Percentiles rank a stretch among this genome's conserved stretches.
Evolutionary conservation across 1,284 basidiomycete species (phyloP).

Genomic region (Cryptococcus amylolentus): DNA sequence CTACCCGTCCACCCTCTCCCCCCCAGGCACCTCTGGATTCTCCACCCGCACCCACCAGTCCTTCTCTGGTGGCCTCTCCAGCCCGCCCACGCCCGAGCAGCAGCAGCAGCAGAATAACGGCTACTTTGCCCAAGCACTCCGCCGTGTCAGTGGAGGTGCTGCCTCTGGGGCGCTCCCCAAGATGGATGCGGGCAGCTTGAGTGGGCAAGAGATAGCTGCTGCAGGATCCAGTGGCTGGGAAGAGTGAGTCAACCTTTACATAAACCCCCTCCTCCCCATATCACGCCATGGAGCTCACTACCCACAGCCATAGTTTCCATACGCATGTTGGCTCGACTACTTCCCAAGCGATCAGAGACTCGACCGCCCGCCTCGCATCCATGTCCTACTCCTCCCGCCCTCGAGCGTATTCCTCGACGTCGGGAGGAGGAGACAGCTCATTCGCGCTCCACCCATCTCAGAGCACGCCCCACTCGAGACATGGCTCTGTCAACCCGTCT

Average conservation of each 20-base stretch:
- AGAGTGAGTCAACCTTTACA: slow-evolving; percentile 15
- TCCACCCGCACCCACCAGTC: slow-evolving; percentile 10
- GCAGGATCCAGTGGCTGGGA: slow-evolving; percentile 5
- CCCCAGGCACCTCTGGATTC: slow-evolving; percentile 23
- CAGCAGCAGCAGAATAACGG: neutral
- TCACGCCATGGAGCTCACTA: neutral
- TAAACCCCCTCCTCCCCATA: neutral
- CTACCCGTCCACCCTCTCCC: slow-evolving; percentile 14
- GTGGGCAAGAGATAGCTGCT: slow-evolving; percentile 9
- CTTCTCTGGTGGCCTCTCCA: neutral
- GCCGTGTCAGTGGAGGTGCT: slow-evolving; percentile 19
- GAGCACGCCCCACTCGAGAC: slow-evolving; percentile 5
- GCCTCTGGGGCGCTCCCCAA: neutral
- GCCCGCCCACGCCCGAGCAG: slow-evolving; percentile 2
- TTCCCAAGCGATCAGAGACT: slow-evolving; percentile 39
- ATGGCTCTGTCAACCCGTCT: slow-evolving; percentile 3
- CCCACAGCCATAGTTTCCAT: slow-evolving; percentile 1
- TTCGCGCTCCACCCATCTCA: slow-evolving; percentile 8
- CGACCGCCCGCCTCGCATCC: slow-evolving; percentile 44
- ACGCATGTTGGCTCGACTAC: slow-evolving; percentile 15
- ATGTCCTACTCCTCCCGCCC: slow-evolving; percentile 31
- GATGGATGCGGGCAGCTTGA: slow-evolving; percentile 8
- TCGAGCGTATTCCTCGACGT: slow-evolving; percentile 12
- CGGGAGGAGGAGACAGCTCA: slow-evolving; percentile 4
- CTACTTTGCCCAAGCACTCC: slow-evolving; percentile 15